Conservation (phyloP, 257 asterid species). For the Hygrophila difformis region DNA sequence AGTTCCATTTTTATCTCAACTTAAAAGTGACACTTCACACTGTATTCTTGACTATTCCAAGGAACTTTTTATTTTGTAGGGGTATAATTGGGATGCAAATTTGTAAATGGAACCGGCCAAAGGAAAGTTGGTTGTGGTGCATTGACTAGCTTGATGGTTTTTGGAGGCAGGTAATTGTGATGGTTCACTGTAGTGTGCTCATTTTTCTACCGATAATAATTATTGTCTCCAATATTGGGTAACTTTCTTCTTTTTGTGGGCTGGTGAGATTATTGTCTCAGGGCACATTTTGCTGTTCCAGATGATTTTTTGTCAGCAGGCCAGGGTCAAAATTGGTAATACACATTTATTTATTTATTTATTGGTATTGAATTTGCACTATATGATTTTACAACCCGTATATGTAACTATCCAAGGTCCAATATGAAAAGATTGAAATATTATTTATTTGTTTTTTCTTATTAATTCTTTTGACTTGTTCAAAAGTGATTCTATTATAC, state of each 20-base stretch:
- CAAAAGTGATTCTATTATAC: no score
- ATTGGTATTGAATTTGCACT: no score
- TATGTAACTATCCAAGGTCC: no score
- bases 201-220: conserved; percentile 45
- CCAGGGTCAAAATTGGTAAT: conserved; percentile 8
- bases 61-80: no score
- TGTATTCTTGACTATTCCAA: no score
- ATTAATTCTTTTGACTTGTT: no score
- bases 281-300: conserved; percentile 30
- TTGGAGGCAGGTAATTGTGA: conserved; percentile 39
- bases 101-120: conserved; percentile 16
- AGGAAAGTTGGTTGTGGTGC: conserved; percentile 37
- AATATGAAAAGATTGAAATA: no score
- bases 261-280: conserved; percentile 21
- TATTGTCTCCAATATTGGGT: conserved; percentile 43
- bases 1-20: no score
- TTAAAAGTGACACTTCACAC: no score
- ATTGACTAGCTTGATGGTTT: conserved; percentile 28
- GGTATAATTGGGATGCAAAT: neutral
- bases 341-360: no score
- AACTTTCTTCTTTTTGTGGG: conserved; percentile 44
- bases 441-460: no score
- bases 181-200: conserved; percentile 20
- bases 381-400: no score
- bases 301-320: conserved; percentile 23